These are phyloP conservation scores for Plasmodium coatneyi DNA, from an alignment of 169 alveolate species.

Conservation along the genomic window DNA sequence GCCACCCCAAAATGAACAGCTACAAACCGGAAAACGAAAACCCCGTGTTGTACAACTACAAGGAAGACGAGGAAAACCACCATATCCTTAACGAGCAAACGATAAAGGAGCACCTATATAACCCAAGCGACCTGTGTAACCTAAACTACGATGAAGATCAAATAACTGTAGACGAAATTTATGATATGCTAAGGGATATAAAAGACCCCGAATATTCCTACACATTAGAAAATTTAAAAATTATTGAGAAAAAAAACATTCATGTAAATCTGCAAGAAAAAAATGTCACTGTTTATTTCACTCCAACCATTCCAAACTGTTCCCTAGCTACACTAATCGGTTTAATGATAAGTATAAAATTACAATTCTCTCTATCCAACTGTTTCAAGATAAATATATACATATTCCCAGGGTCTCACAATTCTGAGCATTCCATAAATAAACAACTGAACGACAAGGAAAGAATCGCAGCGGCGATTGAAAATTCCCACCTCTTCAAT, in stretches of 20 bases:
- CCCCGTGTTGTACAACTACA: constrained; percentile 43
- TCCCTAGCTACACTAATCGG: constrained; percentile 96
- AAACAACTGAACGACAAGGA: constrained; percentile 97
- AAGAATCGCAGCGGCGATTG: constrained; percentile 97
- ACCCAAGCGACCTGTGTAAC: constrained; percentile 57
- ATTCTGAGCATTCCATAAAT: constrained; percentile 91
- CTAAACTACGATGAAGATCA: constrained; percentile 64
- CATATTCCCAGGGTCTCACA: constrained; percentile 91
- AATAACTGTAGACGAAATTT: constrained; percentile 88
- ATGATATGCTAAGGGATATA: constrained; percentile 92
- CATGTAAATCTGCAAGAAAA: constrained; percentile 85
- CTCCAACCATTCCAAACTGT: constrained; percentile 99
- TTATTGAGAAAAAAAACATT: constrained; percentile 91
- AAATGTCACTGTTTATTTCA: constrained; percentile 89
- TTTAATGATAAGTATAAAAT: constrained; percentile 93
- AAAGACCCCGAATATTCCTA: constrained; percentile 99
- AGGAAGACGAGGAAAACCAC: constrained; percentile 12
- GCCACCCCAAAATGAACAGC: constrained; percentile 17
- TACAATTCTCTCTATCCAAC: constrained; percentile 91
- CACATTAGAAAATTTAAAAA: constrained; percentile 95
- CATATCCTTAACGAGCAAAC: constrained; percentile 17
- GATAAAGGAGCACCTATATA: constrained; percentile 38
- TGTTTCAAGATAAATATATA: constrained; percentile 81
- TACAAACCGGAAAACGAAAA: constrained; percentile 61
- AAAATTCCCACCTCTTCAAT: constrained; percentile 88